Percentiles rank a stretch among this genome's conserved stretches.
These are phyloP conservation scores for Verticillium albo-atrum DNA, from an alignment of 2,329 filamentous ascomycete genomes.

Conservation along the genomic window DNA sequence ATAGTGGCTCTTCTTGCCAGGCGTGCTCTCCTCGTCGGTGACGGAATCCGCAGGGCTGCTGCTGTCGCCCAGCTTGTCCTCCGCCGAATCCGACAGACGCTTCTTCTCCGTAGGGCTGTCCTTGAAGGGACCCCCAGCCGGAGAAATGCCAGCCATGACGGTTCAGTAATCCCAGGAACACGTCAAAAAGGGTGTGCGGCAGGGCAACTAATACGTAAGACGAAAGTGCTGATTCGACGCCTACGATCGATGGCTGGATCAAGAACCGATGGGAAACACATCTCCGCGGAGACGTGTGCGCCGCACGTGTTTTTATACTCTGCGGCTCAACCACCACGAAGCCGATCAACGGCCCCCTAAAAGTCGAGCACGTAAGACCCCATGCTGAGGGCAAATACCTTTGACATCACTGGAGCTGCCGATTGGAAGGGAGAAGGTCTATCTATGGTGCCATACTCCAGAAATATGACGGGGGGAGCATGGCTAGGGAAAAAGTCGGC, in stretches of 20 bases:
- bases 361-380: neutral
- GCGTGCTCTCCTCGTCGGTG: neutral
- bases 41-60: neutral
- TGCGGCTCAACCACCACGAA: neutral
- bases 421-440: neutral
- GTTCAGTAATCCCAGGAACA: neutral
- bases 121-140: neutral
- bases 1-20: conserved; percentile 12
- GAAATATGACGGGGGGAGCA: conserved; percentile 5
- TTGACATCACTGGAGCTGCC: neutral
- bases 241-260: neutral
- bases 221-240: neutral
- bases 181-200: neutral
- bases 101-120: neutral
- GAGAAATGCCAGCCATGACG: neutral
- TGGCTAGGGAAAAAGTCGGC: neutral
- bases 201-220: neutral
- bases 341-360: neutral
- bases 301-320: neutral
- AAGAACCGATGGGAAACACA: neutral
- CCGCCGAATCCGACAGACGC: neutral
- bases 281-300: neutral
- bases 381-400: neutral
- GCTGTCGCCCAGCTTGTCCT: neutral
- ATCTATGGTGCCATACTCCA: conserved; percentile 13